Evolutionary conservation across 2,329 filamentous ascomycete genomes (phyloP), one percentile per base, ranked within the genome.

Genomic region (Zymoseptoria pseudotritici): DNA sequence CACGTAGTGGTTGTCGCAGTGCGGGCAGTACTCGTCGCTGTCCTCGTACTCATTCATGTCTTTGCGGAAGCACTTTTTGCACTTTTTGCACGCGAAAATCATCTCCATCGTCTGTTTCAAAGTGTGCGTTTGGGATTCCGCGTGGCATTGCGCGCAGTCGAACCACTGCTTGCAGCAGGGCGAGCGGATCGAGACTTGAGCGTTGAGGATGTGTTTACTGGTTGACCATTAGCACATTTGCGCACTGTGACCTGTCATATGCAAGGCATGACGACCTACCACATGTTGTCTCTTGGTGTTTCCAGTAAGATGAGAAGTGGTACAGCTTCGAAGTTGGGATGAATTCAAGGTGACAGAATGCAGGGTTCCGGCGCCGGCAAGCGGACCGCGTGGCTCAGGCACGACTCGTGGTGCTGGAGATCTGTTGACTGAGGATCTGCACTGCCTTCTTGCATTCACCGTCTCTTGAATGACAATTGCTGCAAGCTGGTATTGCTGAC

Each of bases 121-220:
- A 46, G 83, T 77, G 75, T 97, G 94, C 7, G 61, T 59, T 75
- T 95, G 88, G 63, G 85, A 80, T 74, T 99, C 94, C 57, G 79
- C 78, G 78, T 99, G 94, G 79, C 94, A 99, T 74, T 97, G 89
- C 65, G 90, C 89, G 77, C 94, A 99, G 80, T 99, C 94, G 79
- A 97, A 99, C 95, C 95, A 99, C 81, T 96, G 97, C 62, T 86
- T 84, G 80, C 94, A 99, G 82, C 94, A 99, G 64, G 92, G 90
- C 59, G 92, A 94, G 70, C 94, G 90, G 78, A 99, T 95, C 60
- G 93, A 82, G 71, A 99, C 94, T 79, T 99, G 94, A 64, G 93
- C 94, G 81, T 99, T 99, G 75, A 99, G 86, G 72, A 99, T 82
- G 80, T 99, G 94, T 83, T 97, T 97, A 82, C 94, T 97, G 61